phyloP scores from a whole-genome alignment of 23 red algal genomes.

The Cyanidioschyzon merolae region DNA sequence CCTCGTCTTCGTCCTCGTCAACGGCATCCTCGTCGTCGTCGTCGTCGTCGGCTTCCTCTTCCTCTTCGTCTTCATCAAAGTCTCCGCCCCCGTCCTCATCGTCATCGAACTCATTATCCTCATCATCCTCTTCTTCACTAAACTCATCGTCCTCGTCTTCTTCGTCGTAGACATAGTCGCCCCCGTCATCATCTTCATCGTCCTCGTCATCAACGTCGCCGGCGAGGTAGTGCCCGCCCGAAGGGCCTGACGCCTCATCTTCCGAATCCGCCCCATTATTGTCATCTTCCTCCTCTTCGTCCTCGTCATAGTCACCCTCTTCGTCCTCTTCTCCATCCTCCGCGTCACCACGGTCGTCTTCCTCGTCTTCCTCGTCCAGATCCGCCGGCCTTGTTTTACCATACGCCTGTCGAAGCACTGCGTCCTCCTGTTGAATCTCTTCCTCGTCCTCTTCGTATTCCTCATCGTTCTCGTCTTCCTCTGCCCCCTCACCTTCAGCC shows the following conservation, averaged over 20 bases:
- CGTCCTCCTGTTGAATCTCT: conserved; percentile 7
- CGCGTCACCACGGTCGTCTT: background rate
- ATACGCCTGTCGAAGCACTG: conserved; percentile 1
- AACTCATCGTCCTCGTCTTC: background rate
- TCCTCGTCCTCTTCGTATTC: conserved; percentile 11
- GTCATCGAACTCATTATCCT: background rate
- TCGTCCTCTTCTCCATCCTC: background rate
- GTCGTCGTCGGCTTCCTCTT: background rate
- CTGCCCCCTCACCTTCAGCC: background rate
- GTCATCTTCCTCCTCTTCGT: background rate
- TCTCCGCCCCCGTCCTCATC: background rate
- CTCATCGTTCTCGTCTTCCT: conserved; percentile 1
- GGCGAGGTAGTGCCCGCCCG: background rate
- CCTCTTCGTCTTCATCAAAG: background rate
- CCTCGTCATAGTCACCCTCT: background rate
- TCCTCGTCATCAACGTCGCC: conserved; percentile 3
- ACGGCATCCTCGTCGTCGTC: background rate
- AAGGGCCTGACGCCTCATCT: background rate
- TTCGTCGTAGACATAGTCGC: background rate
- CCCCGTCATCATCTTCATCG: background rate
- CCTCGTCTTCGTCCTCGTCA: background rate
- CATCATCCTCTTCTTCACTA: background rate
- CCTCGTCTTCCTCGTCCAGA: conserved; percentile 2
- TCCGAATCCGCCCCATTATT: background rate
- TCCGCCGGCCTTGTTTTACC: background rate